phyloP scores from a whole-genome alignment of 345 rosid species.

The Arabis hirsuta region DNA sequence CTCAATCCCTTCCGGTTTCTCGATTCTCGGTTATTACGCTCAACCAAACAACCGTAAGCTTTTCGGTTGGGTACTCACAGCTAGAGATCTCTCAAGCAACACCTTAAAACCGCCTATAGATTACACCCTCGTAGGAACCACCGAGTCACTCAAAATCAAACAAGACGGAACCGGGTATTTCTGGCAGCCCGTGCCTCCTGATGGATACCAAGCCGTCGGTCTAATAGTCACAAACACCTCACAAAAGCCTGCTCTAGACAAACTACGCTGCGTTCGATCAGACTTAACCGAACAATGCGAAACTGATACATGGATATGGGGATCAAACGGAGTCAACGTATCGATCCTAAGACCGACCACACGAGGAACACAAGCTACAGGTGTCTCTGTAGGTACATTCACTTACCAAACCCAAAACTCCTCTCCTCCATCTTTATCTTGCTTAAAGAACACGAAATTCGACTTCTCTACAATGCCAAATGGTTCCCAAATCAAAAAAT shows the following conservation, averaged over 20 bases:
- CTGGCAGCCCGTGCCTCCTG: constrained; percentile 77
- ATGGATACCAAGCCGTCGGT: constrained; percentile 73
- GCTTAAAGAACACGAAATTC: constrained; percentile 63
- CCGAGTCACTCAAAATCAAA: constrained; percentile 60
- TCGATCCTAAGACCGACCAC: constrained; percentile 52
- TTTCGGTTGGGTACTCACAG: constrained; percentile 71
- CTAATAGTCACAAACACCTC: constrained; percentile 60
- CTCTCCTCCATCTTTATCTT: constrained; percentile 43
- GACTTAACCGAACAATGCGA: constrained; percentile 68
- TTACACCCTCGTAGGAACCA: constrained; percentile 78
- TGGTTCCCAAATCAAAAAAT: constrained; percentile 48
- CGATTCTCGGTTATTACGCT: constrained; percentile 60
- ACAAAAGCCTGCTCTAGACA: constrained; percentile 68
- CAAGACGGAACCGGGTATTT: constrained; percentile 68
- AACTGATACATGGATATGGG: constrained; percentile 65
- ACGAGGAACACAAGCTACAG: constrained; percentile 57
- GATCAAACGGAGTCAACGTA: constrained; percentile 50
- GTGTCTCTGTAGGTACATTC: constrained; percentile 69
- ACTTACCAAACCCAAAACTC: constrained; percentile 41
- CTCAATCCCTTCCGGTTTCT: constrained; percentile 55
- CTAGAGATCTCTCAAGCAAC: constrained; percentile 47
- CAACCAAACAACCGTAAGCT: constrained; percentile 66
- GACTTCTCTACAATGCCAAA: constrained; percentile 67
- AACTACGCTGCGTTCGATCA: constrained; percentile 65
- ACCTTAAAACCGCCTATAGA: constrained; percentile 62